Conservation (phyloP, 495 filamentous ascomycete genomes). For the Penicillium bovifimosum region DNA sequence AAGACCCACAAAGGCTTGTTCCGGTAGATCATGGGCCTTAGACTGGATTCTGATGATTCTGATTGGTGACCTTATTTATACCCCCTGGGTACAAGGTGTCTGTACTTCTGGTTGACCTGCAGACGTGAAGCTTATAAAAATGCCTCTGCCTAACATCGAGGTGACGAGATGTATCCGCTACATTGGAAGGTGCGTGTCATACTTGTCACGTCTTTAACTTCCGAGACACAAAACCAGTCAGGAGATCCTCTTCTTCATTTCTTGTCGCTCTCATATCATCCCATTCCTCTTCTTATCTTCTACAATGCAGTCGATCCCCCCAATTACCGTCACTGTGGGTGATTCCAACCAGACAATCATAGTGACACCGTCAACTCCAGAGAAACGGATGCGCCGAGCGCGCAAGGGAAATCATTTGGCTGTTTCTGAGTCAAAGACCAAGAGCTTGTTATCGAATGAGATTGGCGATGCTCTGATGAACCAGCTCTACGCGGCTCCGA, state of each 20-base stretch:
- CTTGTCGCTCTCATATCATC: background rate
- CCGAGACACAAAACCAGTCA: background rate
- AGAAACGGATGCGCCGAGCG: conserved; percentile 13
- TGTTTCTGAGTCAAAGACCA: background rate
- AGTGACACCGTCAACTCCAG: conserved; percentile 4
- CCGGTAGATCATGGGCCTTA: background rate
- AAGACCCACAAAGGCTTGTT: background rate
- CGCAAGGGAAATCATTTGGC: conserved; percentile 8
- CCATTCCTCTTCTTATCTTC: background rate
- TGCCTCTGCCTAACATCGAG: background rate
- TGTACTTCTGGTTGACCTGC: background rate
- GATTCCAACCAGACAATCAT: background rate
- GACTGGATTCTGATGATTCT: too few relatives aligned
- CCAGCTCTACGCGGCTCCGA: conserved; percentile 13
- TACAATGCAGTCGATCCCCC: background rate
- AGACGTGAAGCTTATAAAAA: background rate
- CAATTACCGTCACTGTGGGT: background rate
- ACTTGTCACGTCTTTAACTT: background rate
- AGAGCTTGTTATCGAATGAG: conserved; percentile 17
- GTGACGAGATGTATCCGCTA: background rate
- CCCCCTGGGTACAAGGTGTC: background rate
- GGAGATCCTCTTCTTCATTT: background rate
- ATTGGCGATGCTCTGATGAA: conserved; percentile 19
- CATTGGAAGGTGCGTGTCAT: background rate
- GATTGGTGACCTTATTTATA: background rate